Conservation (phyloP, 148 eudicot genomes). For the Silene uniflora region DNA sequence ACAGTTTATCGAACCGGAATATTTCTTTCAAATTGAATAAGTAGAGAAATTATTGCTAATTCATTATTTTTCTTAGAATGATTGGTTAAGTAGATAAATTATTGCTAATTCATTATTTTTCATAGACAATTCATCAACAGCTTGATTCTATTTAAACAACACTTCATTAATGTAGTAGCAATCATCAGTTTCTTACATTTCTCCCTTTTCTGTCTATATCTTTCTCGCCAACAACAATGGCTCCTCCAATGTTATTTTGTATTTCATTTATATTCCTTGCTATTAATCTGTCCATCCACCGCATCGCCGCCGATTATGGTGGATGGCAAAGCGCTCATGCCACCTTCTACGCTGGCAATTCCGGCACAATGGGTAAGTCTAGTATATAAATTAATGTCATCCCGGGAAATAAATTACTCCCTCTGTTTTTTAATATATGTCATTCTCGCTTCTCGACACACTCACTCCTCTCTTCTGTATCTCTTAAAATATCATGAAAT, state of each 20-base stretch:
- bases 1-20: too few relatives aligned
- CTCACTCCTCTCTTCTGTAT: too few relatives aligned
- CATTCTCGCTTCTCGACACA: too few relatives aligned
- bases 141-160: background rate
- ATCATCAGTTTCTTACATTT: conserved; percentile 3
- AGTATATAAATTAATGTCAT: background rate
- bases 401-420: background rate
- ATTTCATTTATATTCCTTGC: conserved; percentile 27
- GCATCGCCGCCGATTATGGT: conserved; percentile 34
- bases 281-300: conserved; percentile 24
- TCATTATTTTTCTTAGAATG: background rate
- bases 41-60: background rate
- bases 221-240: conserved; percentile 26
- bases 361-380: conserved; percentile 90
- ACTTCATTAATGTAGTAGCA: background rate
- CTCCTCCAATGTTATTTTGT: conserved; percentile 22
- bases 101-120: background rate
- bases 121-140: background rate
- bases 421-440: too few relatives aligned
- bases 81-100: background rate
- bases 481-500: too few relatives aligned
- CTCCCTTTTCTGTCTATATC: background rate
- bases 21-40: background rate
- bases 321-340: conserved; percentile 70
- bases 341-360: conserved; percentile 75